Base-by-base conservation (phyloP, 805 yeast genomes). In the Priceomyces carsonii region DNA sequence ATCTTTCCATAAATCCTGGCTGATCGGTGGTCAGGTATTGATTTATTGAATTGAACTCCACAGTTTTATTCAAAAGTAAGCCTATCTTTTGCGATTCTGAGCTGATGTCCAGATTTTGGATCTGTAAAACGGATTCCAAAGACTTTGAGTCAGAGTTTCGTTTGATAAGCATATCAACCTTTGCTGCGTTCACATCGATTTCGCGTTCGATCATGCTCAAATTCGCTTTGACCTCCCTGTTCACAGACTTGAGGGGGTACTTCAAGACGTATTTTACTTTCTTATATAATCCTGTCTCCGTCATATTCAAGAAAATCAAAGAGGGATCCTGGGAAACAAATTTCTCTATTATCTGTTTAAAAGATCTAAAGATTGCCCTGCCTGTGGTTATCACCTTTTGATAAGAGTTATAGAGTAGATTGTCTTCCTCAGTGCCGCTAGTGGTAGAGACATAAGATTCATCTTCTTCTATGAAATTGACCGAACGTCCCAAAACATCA, bases 1-100 rank as follows among this genome's bases (percentile, higher is more conserved):
- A 77, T 36, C 86, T 69, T 2, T 67, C 59, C 2, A 66, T 23
- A 12, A 58, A 46, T 1, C 61, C 49, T 12, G 86, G 86, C 18
- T 32, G 36, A 6, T 43, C 39, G 3, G 47, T 40, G 6, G 18
- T 18, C 1, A 26, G 8, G 29, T 45, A 38, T 8, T 29, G 28
- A 12, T 29, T 35, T 8, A 27, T 27, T 3, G 26, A 26, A 31
- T 43, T 36, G 44, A 38, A 16, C 15, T 38, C 17, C 39, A 47
- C 26, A 43, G 36, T 9, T 32, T 35, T 21, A 20, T 32, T 19
- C 25, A 51, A 14, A 6, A 30, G 12, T 19, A 32, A 17, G 14
- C 42, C 33, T 5, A 45, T 29, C 33, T 32, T 32, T 12, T 30
- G 32, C 9, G 21, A 24, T 14, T 33, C 30, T 15, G 39, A 15